A percentile compares a stretch with the other conserved stretches of the same genome.
Evolutionary conservation across 768 basidiomycete species (phyloP).

Genomic region (Filobasidium floriforme): DNA sequence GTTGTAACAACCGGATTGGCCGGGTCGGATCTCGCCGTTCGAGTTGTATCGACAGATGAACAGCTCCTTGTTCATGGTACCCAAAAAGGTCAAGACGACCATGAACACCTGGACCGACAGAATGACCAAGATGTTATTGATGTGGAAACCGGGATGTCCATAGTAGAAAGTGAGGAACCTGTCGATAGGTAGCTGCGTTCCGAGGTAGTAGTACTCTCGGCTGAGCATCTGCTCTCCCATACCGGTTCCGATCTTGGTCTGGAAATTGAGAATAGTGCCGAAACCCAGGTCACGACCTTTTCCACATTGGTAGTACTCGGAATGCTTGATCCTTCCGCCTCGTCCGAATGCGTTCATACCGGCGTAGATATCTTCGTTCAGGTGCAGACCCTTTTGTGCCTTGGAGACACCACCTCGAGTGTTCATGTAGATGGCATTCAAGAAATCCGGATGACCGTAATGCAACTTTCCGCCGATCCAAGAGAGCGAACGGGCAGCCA

Average conservation of each 20-base stretch:
- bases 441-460: constrained; percentile 98
- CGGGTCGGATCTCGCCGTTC: constrained; percentile 63
- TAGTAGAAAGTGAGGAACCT: constrained; percentile 99
- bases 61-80: constrained; percentile 77
- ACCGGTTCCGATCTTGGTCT: constrained; percentile 99
- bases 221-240: constrained; percentile 99
- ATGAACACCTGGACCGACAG: constrained; percentile 93
- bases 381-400: constrained; percentile 96
- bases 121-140: constrained; percentile 99
- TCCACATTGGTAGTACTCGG: constrained; percentile 98
- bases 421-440: constrained; percentile 94
- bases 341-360: constrained; percentile 98
- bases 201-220: constrained; percentile 96
- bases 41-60: constrained; percentile 70
- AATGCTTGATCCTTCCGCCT: constrained; percentile 95
- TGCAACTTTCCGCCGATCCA: constrained; percentile 98
- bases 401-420: constrained; percentile 98
- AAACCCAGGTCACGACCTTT: constrained; percentile 98
- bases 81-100: constrained; percentile 87
- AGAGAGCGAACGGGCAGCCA: constrained; percentile 88
- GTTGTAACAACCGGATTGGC: constrained; percentile 86
- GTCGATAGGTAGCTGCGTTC: constrained; percentile 94
- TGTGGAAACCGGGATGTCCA: constrained; percentile 98
- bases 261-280: constrained; percentile 98
- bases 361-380: constrained; percentile 99